Evolutionary conservation across 257 asterid genomes (phyloP), one percentile per base, ranked within the genome.

Genomic region (Nicotiana tomentosiformis): DNA sequence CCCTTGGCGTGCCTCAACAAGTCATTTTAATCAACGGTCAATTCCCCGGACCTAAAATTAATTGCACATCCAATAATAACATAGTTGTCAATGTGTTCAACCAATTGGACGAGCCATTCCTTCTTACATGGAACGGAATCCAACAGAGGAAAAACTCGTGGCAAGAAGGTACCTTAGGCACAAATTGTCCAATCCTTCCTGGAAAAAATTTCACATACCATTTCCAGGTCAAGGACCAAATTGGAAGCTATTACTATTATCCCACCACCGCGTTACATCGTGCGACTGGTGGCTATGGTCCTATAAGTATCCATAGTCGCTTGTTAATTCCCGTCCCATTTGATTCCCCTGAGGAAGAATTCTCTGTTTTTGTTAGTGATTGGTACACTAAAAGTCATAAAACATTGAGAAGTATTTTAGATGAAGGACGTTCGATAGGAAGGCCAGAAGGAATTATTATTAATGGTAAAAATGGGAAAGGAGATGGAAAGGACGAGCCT

Each of bases 131-230:
- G 82, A 78, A 78, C 30, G 70, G 84, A 0, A 43, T 82, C 56
- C 84, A 82, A 43, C 81, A 57, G 10, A 69, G 84, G 69, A 82
- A 82, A 72, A 69, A 82, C 37, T 82, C 72, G 0, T 82, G 84
- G 84, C 81, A 82, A 69, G 84, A 82, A 11, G 72, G 84, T 16
- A 69, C 66, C 37, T 57, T 12, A 0, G 81, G 84, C 14, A 82
- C 80, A 23, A 82, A n/a, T 62, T 82, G 84, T 32, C 84, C 84
- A 2, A 82, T 82, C 62, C 57, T 20, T 32, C 23, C 81, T 18
- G 81, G 84, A 5, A 57, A 57, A 26, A 82, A 82, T 18, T 82
- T 53, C 23, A 82, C 84, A 3, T 80, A 80, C 5, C 83, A 2
- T 39, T 62, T 61, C 7, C 83, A 80, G 4, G 76, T 80, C 0